Evolutionary conservation across 2,329 filamentous ascomycete genomes (phyloP).

Genomic region (Apiospora pterosperma): DNA sequence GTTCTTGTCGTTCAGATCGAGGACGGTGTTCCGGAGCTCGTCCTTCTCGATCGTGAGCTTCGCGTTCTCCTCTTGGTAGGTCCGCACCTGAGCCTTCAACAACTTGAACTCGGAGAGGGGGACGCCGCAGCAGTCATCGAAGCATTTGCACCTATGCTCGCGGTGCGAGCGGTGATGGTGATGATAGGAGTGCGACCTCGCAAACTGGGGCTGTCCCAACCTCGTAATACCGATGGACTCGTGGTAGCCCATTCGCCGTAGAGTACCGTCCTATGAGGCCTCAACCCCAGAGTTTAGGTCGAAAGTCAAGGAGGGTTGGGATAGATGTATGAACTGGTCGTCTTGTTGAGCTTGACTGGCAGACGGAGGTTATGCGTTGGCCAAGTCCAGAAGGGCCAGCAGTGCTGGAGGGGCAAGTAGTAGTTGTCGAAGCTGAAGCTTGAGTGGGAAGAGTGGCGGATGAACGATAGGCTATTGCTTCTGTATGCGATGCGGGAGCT

Average conservation of each 20-base stretch:
- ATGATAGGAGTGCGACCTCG: slow-evolving; percentile 20
- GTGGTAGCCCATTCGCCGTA: neutral
- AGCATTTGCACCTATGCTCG: slow-evolving; percentile 14
- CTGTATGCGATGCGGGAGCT: slow-evolving; percentile 19
- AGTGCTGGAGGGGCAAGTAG: neutral
- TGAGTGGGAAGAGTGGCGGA: slow-evolving; percentile 12
- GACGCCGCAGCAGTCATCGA: slow-evolving; percentile 23
- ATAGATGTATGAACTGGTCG: neutral
- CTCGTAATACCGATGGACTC: slow-evolving; percentile 13
- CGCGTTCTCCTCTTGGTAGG: slow-evolving; percentile 10
- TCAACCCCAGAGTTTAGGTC: neutral
- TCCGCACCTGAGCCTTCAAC: slow-evolving; percentile 17
- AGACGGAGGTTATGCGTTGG: slow-evolving; percentile 9
- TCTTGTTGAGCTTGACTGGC: neutral
- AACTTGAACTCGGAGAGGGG: slow-evolving; percentile 20
- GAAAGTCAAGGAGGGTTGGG: neutral
- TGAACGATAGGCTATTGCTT: slow-evolving; percentile 12
- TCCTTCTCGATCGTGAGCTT: slow-evolving; percentile 17
- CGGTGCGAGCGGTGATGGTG: slow-evolving; percentile 11
- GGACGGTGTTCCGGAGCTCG: slow-evolving; percentile 17
- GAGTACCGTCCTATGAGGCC: slow-evolving; percentile 5
- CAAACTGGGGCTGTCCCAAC: slow-evolving; percentile 13
- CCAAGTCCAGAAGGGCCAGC: neutral
- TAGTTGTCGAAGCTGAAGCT: neutral
- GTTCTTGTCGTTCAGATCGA: neutral